Base-by-base conservation (phyloP, 768 basidiomycete genomes). In the Jaapia argillacea region DNA sequence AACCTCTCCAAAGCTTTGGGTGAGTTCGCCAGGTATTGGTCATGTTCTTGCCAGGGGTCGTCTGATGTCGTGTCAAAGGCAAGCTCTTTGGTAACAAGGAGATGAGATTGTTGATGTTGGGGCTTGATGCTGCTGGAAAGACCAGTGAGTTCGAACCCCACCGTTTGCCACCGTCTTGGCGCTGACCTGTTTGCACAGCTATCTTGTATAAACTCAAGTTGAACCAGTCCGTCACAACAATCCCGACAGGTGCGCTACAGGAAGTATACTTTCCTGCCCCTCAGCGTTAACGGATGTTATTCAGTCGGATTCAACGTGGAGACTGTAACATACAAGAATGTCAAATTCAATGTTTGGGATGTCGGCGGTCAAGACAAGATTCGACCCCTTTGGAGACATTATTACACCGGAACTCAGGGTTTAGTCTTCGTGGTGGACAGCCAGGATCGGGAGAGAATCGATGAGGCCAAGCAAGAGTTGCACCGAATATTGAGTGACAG, bases 351-450 rank as follows among this genome's bases (percentile, higher is more conserved):
- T 52, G 84, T 88, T 5, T 87, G 91, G 90, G 91, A 96, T 59
- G 94, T 98, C 31, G 94, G 94, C 55, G 94, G 94, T n/a, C 94
- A 98, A 67, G 94, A 98, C 71, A 98, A 98, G 75, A 98, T 98
- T 58, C 77, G 94, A 41, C 94, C 94, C 21, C 71, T 98, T 33
- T 98, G 94, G 94, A 76, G 94, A 66, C 94, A 98, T 65, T 98
- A 98, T 65, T 98, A 97, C 69, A 97, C 94, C 10, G 94, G 94
- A 48, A 98, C 94, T 1, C 94, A 98, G 67, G 94, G 93, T 45
- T 80, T 98, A 50, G 93, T 98, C 44, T 98, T 96, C 59, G 94
- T 98, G 45, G 91, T 98, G 45, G 94, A 98, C 66, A 93, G 90
- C 49, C 88, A 91, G 58, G 94, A 98, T 63, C 70, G 88, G 47